These are phyloP conservation scores for Hypoxylon rubiginosum DNA, from an alignment of 2,329 filamentous ascomycete genomes.

Conservation along the genomic window DNA sequence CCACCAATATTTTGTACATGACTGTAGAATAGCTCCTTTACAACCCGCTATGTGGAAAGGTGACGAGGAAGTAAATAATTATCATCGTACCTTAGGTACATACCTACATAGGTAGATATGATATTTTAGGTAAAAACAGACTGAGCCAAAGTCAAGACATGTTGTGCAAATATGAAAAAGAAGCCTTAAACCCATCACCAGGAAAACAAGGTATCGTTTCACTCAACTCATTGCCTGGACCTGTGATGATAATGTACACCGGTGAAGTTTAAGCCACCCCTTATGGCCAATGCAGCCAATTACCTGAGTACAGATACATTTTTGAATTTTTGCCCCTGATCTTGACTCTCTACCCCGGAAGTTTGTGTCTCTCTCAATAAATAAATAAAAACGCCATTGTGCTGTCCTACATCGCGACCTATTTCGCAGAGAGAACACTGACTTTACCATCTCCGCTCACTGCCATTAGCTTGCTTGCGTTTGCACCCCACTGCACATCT, in stretches of 20 bases:
- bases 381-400: slow-evolving; percentile 4
- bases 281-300: not conserved
- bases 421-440: slow-evolving; percentile 72
- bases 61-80: no score
- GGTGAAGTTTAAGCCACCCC: not conserved
- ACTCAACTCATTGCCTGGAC: not conserved
- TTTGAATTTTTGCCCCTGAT: not conserved
- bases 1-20: no score
- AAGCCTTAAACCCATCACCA: slow-evolving; percentile 3
- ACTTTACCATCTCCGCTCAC: slow-evolving; percentile 82
- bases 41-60: not conserved
- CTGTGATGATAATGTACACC: slow-evolving; percentile 23
- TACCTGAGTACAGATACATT: not conserved
- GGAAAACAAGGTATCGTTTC: slow-evolving; percentile 12
- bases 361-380: slow-evolving; percentile 1
- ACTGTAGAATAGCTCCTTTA: not conserved
- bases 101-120: no score
- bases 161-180: no score
- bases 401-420: slow-evolving; percentile 51
- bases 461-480: slow-evolving; percentile 80
- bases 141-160: no score
- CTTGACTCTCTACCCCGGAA: not conserved
- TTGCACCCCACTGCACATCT: slow-evolving; percentile 81
- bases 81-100: not conserved
- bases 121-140: no score